A percentile compares a stretch with the other conserved stretches of the same genome.
phyloP scores from a whole-genome alignment of 495 filamentous ascomycete genomes.

The Staphylotrichum longicolle region DNA sequence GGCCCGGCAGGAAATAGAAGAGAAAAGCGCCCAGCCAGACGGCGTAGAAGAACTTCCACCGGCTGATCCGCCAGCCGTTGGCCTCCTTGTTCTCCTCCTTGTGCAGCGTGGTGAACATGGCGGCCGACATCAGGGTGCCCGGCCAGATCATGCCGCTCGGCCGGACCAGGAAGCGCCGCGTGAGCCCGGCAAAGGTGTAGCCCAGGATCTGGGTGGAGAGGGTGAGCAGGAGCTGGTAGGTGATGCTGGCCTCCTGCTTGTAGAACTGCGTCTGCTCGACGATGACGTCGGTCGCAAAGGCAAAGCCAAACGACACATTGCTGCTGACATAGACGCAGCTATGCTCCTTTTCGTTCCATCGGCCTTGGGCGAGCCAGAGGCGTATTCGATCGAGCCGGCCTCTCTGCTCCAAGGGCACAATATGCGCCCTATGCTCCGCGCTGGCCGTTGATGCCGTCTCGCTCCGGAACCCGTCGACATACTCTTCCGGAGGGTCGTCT shows the following conservation, averaged over 20 bases:
- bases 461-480: conserved; percentile 51
- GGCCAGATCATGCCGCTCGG: conserved; percentile 94
- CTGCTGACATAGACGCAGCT: conserved; percentile 84
- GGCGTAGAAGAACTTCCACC: conserved; percentile 78
- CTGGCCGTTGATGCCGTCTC: conserved; percentile 23
- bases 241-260: conserved; percentile 67
- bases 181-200: conserved; percentile 78
- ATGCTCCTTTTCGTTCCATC: conserved; percentile 86
- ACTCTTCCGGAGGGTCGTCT: conserved; percentile 61
- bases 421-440: conserved; percentile 12
- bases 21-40: conserved; percentile 62
- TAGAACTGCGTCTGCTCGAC: conserved; percentile 87
- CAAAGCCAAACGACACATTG: conserved; percentile 88
- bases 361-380: conserved; percentile 74
- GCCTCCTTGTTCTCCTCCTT: conserved; percentile 76
- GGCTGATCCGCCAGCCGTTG: conserved; percentile 78
- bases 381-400: conserved; percentile 47
- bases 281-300: conserved; percentile 80
- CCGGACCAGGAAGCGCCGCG: conserved; percentile 72
- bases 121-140: conserved; percentile 78
- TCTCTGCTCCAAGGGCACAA: conserved; percentile 28
- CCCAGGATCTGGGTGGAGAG: conserved; percentile 82
- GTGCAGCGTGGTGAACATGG: conserved; percentile 83
- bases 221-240: conserved; percentile 78
- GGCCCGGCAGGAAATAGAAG: conserved; percentile 86